Percentiles rank a stretch among this genome's conserved stretches.
Evolutionary conservation across 768 basidiomycete species (phyloP).

Genomic region (Candolleomyces efflorescens): DNA sequence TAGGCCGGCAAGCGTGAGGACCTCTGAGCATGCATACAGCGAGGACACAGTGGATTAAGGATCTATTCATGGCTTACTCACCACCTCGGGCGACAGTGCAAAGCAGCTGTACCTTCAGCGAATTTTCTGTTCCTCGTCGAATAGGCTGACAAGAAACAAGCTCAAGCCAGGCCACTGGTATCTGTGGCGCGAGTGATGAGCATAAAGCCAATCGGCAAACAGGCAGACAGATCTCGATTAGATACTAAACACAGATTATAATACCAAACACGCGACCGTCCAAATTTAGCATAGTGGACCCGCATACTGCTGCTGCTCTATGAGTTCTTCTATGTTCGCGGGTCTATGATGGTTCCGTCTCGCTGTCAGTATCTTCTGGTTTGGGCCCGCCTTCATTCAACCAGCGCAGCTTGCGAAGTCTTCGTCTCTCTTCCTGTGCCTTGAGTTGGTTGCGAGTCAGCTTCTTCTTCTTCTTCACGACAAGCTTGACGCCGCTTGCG

Average conservation of each 20-base stretch:
- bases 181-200: constrained; percentile 9
- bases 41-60: neutral
- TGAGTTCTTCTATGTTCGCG: neutral
- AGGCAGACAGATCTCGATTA: constrained; percentile 1
- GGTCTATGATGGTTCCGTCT: constrained; percentile 17
- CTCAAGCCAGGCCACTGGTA: neutral
- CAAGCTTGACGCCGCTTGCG: constrained; percentile 25
- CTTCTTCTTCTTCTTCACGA: constrained; percentile 85
- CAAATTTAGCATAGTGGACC: neutral
- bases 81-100: neutral
- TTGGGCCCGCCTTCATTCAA: constrained; percentile 76
- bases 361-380: constrained; percentile 80
- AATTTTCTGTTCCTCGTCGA: neutral
- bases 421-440: constrained; percentile 81
- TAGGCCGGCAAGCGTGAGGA: neutral
- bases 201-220: constrained; percentile 6
- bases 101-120: neutral
- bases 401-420: constrained; percentile 79
- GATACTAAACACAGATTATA: neutral
- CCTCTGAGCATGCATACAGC: neutral
- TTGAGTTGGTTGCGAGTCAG: constrained; percentile 86
- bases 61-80: neutral
- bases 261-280: neutral
- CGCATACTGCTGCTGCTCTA: neutral
- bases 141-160: neutral